Conservation (phyloP, 148 eudicot genomes). For the Rhododendron henanense region DNA sequence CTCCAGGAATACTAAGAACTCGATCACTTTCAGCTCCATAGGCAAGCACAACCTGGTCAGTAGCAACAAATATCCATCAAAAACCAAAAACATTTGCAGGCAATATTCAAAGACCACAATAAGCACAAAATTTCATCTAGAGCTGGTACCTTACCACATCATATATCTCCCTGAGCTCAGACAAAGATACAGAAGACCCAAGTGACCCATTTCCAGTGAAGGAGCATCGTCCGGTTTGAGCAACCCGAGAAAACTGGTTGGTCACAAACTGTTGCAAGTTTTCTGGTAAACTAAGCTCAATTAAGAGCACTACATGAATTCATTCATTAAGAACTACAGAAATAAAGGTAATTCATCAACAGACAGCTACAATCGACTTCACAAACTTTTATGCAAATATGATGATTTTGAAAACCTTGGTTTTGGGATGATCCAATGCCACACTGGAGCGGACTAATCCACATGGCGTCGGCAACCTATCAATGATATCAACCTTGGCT, state of each 20-base stretch:
- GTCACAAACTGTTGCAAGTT: conserved; percentile 70
- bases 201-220: conserved; percentile 85
- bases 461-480: conserved; percentile 72
- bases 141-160: conserved; percentile 64
- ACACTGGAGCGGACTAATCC: conserved; percentile 87
- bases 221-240: conserved; percentile 59
- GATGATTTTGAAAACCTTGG: conserved; percentile 47
- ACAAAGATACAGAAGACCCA: conserved; percentile 69
- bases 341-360: conserved; percentile 4
- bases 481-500: conserved; percentile 74
- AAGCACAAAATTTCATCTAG: background rate
- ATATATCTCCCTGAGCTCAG: conserved; percentile 82
- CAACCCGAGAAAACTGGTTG: conserved; percentile 90
- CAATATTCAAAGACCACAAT: background rate
- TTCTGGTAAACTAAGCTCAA: conserved; percentile 48
- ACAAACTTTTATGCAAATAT: background rate
- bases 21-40: conserved; percentile 97
- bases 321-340: background rate
- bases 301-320: conserved; percentile 18
- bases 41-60: conserved; percentile 79
- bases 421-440: conserved; percentile 96
- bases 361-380: background rate
- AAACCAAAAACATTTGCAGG: background rate
- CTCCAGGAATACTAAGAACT: conserved; percentile 77
- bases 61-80: background rate